Evolutionary conservation across 2,329 filamentous ascomycete species (phyloP).

Genomic region (Helminthosporium solani): DNA sequence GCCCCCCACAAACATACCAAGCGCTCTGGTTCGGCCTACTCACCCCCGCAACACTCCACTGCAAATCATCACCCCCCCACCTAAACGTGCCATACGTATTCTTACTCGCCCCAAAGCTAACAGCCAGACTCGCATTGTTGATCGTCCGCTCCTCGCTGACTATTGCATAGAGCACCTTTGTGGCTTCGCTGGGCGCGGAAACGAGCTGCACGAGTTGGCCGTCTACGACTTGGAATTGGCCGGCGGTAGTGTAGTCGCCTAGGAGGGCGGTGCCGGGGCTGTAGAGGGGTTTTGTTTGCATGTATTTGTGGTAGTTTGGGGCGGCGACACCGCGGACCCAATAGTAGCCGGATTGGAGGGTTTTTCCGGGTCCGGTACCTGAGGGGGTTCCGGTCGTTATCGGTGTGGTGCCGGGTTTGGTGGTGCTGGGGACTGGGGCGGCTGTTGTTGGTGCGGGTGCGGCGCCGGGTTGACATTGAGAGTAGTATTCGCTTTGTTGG

Average conservation of each 20-base stretch:
- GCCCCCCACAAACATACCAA: constrained; percentile 59
- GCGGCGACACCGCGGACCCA: constrained; percentile 60
- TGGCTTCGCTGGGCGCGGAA: constrained; percentile 49
- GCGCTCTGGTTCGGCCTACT: constrained; percentile 57
- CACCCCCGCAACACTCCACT: constrained; percentile 54
- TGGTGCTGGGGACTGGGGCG: constrained; percentile 15
- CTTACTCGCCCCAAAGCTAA: constrained; percentile 54
- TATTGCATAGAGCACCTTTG: constrained; percentile 40
- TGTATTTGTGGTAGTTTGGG: constrained; percentile 55
- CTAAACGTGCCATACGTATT: constrained; percentile 59
- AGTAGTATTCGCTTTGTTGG: constrained; percentile 35
- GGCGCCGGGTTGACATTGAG: constrained; percentile 45
- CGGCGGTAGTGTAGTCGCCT: constrained; percentile 54
- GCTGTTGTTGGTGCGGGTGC: constrained; percentile 15
- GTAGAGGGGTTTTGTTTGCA: constrained; percentile 40
- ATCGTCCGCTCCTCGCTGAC: constrained; percentile 29
- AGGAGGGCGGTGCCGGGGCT: constrained; percentile 53
- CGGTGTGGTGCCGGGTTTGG: constrained; percentile 13
- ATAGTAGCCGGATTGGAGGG: constrained; percentile 54
- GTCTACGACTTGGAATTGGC: constrained; percentile 58
- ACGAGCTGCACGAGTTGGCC: constrained; percentile 60
- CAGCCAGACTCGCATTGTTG: constrained; percentile 46
- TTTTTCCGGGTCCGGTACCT: constrained; percentile 45
- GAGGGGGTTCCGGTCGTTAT: constrained; percentile 25
- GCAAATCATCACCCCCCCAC: constrained; percentile 60